Base-by-base conservation (phyloP, 345 rosid species). In the Excoecaria cochinchinensis region DNA sequence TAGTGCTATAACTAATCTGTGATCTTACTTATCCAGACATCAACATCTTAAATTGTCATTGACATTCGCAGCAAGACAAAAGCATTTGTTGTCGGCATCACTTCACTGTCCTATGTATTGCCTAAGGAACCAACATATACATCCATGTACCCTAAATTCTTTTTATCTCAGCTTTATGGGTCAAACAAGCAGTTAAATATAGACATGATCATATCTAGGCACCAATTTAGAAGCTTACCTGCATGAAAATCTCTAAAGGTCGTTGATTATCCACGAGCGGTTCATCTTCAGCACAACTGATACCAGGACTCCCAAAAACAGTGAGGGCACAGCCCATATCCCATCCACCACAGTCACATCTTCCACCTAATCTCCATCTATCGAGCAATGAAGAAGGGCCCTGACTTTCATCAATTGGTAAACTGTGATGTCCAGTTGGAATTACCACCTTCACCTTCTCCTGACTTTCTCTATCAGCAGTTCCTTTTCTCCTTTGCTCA, bases 271-370 rank as follows among this genome's bases (percentile, higher is more conserved):
- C 83, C 74, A 80, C 69, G 56, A 85, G 86, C 68, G 80, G 85
- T 78, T 70, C 86, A 82, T 87, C 88, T 74, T 87, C 87, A 12
- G 77, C 80, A 82, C 81, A 80, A 47, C 73, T 83, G 71, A 79
- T 80, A 70, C 73, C 63, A 44, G 97, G 83, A 75, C 86, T 85
- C 81, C 88, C 91, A 7, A 96, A 71, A 67, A 93, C 90, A 17
- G 86, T 80, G 46, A 96, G 95, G 19, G 97, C 89, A 71, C 99
- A 96, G 1, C 86, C 95, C 97, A 93, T 93, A 86, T 96, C 99
- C 99, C 99, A 96, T 78, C 98, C 98, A 48, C 99, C 97, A 77
- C 98, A 96, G 51, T 96, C 99, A 76, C 99, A 96, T 6, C 97
- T 94, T 77, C 99, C 98, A 2, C 98, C 97, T 5, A 81, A 75